These are phyloP conservation scores for Diaporthe helianthi DNA, from an alignment of 2,329 filamentous ascomycete species.

Conservation along the genomic window DNA sequence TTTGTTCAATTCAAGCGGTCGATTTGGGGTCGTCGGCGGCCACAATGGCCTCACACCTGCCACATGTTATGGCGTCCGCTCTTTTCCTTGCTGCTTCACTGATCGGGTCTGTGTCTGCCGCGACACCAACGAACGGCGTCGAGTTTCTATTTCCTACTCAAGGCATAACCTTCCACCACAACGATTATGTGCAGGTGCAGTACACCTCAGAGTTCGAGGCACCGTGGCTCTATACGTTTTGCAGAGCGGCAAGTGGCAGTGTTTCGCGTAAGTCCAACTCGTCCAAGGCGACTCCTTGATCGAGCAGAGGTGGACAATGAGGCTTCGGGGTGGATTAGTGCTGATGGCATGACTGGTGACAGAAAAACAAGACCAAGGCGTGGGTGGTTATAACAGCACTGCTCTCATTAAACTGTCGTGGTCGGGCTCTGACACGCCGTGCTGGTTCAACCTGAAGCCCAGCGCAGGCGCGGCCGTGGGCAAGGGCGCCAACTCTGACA, in stretches of 20 bases:
- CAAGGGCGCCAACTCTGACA: constrained; percentile 13
- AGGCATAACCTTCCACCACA: constrained; percentile 23
- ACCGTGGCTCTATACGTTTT: constrained; percentile 22
- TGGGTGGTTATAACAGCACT: constrained; percentile 20
- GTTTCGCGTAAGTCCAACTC: constrained; percentile 1
- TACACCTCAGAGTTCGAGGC: constrained; percentile 19
- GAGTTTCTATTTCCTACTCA: constrained; percentile 25
- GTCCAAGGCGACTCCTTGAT: neutral
- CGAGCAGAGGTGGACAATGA: neutral
- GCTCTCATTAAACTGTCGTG: constrained; percentile 12
- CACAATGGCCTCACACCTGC: neutral
- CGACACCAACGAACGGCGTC: constrained; percentile 21
- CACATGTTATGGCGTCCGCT: neutral
- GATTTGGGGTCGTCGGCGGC: neutral
- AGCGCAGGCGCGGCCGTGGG: neutral
- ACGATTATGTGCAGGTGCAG: constrained; percentile 28
- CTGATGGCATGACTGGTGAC: neutral
- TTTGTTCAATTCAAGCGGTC: neutral
- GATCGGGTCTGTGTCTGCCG: neutral
- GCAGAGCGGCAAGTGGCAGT: constrained; percentile 6
- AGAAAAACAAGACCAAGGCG: constrained; percentile 9
- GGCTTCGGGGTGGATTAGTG: neutral
- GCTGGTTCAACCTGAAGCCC: constrained; percentile 29
- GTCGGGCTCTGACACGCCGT: constrained; percentile 26
- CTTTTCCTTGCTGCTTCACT: neutral